Conservation (phyloP, 108 stramenopile species). For the Parmales sp. region DNA sequence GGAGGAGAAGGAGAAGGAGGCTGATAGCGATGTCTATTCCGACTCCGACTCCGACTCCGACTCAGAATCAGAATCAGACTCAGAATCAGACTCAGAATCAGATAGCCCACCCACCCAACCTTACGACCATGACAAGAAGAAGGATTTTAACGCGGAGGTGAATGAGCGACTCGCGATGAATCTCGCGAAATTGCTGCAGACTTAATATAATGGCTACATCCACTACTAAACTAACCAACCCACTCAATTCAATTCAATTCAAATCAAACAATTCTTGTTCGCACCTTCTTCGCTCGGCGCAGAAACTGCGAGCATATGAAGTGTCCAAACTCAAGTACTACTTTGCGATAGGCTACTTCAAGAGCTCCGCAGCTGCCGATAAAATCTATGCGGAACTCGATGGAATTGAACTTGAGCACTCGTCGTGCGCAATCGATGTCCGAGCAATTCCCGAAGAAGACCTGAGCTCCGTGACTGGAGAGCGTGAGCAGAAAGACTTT, state of each 20-base stretch:
- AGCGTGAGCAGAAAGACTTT: constrained; percentile 60
- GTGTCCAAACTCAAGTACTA: constrained; percentile 87
- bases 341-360: constrained; percentile 83
- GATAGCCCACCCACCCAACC: not conserved
- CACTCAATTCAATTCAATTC: too few relatives aligned
- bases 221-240: too few relatives aligned
- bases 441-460: constrained; percentile 69
- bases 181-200: too few relatives aligned
- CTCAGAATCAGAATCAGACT: constrained; percentile 8
- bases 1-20: constrained; percentile 19
- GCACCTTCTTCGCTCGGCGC: constrained; percentile 14
- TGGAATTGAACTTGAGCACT: constrained; percentile 90
- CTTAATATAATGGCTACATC: too few relatives aligned
- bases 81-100: not conserved
- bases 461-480: constrained; percentile 39
- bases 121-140: constrained; percentile 17
- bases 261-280: too few relatives aligned
- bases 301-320: constrained; percentile 87
- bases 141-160: not conserved
- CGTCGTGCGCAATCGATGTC: constrained; percentile 77
- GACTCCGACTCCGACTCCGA: not conserved
- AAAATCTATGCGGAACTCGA: constrained; percentile 76
- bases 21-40: constrained; percentile 14
- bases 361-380: constrained; percentile 58
- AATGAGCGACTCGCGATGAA: too few relatives aligned